A percentile compares a stretch with the other conserved stretches of the same genome.
Conservation (phyloP, 2,329 filamentous ascomycete species). For the Fusarium sp. region DNA sequence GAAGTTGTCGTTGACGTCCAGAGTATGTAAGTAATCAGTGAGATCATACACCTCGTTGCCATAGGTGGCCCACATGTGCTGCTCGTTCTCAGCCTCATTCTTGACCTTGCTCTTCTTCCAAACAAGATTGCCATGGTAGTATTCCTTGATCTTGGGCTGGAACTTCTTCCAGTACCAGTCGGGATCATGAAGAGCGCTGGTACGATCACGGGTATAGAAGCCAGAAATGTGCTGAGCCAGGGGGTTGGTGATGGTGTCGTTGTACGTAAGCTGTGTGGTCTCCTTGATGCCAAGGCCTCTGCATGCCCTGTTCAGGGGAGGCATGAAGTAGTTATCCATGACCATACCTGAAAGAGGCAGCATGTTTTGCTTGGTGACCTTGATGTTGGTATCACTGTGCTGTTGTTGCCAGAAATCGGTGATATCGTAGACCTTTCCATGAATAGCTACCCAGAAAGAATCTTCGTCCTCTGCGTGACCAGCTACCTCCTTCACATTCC, state of each 20-base stretch:
- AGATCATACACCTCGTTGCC: conserved; percentile 85
- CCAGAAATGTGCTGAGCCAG: conserved; percentile 79
- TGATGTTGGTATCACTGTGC: conserved; percentile 79
- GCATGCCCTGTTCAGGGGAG: conserved; percentile 81
- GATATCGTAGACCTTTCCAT: conserved; percentile 92
- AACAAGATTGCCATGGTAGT: conserved; percentile 88
- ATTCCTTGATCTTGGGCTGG: conserved; percentile 82
- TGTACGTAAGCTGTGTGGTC: conserved; percentile 68
- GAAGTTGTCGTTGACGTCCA: conserved; percentile 66
- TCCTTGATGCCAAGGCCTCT: conserved; percentile 74
- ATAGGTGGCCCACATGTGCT: conserved; percentile 84
- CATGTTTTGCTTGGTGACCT: conserved; percentile 76
- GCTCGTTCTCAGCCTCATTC: conserved; percentile 72
- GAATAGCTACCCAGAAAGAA: conserved; percentile 89
- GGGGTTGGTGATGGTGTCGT: conserved; percentile 67
- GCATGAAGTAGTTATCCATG: conserved; percentile 86
- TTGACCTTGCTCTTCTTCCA: conserved; percentile 70
- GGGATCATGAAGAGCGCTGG: conserved; percentile 67
- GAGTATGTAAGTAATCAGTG: conserved; percentile 89
- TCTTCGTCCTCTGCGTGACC: conserved; percentile 74
- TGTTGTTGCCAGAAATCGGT: conserved; percentile 86
- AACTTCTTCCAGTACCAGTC: conserved; percentile 85
- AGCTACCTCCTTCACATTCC: conserved; percentile 81
- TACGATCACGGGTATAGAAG: conserved; percentile 62
- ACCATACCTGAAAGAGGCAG: conserved; percentile 79